Evolutionary conservation across 2,329 filamentous ascomycete genomes (phyloP), one percentile per base, ranked within the genome.

Genomic region (Sphaerulina vaccinii): DNA sequence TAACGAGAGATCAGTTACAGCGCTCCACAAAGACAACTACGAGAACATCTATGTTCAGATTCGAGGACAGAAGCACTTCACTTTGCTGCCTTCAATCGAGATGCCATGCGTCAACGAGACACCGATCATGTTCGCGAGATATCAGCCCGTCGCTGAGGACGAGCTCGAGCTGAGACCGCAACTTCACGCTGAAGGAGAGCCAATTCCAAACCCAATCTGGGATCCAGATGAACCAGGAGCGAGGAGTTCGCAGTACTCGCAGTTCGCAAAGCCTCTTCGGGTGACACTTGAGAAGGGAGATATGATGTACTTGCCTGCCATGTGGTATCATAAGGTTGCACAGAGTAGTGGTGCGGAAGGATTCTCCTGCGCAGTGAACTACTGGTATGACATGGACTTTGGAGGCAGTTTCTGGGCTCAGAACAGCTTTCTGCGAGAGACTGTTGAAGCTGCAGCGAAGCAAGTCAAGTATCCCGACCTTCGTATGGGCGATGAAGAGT

Each of bases 271-370:
- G 41, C 84, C 86, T 5, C 61, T 90, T 56, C 74, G 79, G n/a
- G 82, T 91, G 1, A 87, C 84, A 0, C 70, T 93, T 2, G 69
- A 84, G 1, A 79, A 83, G 8, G 88, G 88, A 0, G 88, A 93
- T 65, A 88, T 93, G 83, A 69, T 93, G 13, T 93, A 93, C 70
- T 73, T 93, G 23, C 88, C 88, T 5, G 84, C 86, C 5, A 80
- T 91, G 76, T 93, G 88, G 88, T 89, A 88, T 65, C 88, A 93
- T 66, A 90, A 92, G 66, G 88, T 93, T 3, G 83, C 80, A 5
- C 88, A 93, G 65, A 83, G 79, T 2, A 84, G 82, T 58, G 77
- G 77, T 0, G 73, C 81, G 0, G 86, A 90, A 56, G 85, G 84
- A 0, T 82, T 91, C 24, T 89, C 87, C 36, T 82, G 87, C 49